Conservation (phyloP, 306 rosid genomes). For the Trifolium subterraneum region DNA sequence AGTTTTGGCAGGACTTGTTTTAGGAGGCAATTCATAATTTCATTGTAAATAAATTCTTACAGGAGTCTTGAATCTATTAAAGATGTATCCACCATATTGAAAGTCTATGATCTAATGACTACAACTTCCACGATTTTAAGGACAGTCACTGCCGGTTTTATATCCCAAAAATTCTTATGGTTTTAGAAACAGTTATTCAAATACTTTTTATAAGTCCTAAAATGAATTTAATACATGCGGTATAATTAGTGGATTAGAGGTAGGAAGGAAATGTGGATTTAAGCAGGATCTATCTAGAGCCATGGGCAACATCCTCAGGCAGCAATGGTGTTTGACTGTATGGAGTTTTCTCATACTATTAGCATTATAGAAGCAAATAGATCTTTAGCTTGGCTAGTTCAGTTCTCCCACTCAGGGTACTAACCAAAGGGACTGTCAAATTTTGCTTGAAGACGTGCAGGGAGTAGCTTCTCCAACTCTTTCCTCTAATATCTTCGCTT, state of each 20-base stretch:
- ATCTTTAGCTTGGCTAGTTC: conserved; percentile 5
- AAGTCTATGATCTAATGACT: conserved; percentile 13
- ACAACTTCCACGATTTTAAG: not conserved
- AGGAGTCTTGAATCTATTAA: not conserved
- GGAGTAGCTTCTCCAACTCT: conserved; percentile 8
- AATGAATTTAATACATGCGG: conserved; percentile 8
- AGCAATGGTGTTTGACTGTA: too few species aligned
- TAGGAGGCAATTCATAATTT: too few species aligned
- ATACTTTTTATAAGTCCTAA: conserved; percentile 10
- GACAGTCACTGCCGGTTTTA: not conserved
- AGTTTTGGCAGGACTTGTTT: not conserved
- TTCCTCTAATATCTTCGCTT: conserved; percentile 6
- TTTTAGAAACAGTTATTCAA: conserved; percentile 19
- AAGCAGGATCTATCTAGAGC: conserved; percentile 19
- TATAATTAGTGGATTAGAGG: not conserved
- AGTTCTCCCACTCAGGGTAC: not conserved
- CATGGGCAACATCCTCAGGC: not conserved
- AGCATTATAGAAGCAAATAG: conserved; percentile 15
- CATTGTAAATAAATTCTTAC: not conserved
- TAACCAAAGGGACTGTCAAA: conserved; percentile 8
- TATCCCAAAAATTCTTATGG: not conserved
- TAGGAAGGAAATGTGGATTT: conserved; percentile 27
- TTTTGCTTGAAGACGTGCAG: not conserved
- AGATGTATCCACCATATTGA: conserved; percentile 1
- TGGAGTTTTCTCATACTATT: conserved; percentile 26